Conservation (phyloP, 768 basidiomycete genomes). For the Leccinum subgranulosum region DNA sequence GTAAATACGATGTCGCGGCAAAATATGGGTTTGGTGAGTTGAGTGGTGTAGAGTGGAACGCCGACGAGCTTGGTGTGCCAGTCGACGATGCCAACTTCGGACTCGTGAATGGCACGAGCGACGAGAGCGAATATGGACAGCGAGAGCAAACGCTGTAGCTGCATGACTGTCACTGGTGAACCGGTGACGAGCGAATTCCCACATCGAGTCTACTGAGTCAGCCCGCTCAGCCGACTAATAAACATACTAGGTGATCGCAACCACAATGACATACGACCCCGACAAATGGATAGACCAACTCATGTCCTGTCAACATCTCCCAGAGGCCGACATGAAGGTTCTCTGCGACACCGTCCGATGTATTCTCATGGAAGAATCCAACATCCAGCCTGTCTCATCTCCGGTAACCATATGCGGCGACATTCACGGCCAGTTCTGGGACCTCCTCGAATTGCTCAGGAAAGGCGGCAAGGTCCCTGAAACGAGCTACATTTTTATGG, state of each 20-base stretch:
- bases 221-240: background rate
- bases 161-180: no score
- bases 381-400: slow-evolving; percentile 93
- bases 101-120: slow-evolving; percentile 57
- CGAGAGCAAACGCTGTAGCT: slow-evolving; percentile 15
- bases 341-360: slow-evolving; percentile 88
- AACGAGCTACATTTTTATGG: slow-evolving; percentile 96
- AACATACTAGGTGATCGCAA: background rate
- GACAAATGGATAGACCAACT: slow-evolving; percentile 90
- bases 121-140: slow-evolving; percentile 18
- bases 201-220: slow-evolving; percentile 6
- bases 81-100: slow-evolving; percentile 79
- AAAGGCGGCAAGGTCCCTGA: slow-evolving; percentile 85
- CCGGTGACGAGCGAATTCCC: slow-evolving; percentile 9
- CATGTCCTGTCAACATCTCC: slow-evolving; percentile 80
- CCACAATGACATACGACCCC: slow-evolving; percentile 42
- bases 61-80: slow-evolving; percentile 84
- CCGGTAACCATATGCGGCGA: slow-evolving; percentile 96
- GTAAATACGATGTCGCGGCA: slow-evolving; percentile 58
- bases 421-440: slow-evolving; percentile 98
- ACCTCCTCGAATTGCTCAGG: slow-evolving; percentile 83
- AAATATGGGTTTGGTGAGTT: slow-evolving; percentile 57
- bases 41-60: slow-evolving; percentile 55
- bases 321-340: slow-evolving; percentile 89
- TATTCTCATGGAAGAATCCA: slow-evolving; percentile 93